phyloP scores from a whole-genome alignment of 257 asterid species.

The Lantana camara region DNA sequence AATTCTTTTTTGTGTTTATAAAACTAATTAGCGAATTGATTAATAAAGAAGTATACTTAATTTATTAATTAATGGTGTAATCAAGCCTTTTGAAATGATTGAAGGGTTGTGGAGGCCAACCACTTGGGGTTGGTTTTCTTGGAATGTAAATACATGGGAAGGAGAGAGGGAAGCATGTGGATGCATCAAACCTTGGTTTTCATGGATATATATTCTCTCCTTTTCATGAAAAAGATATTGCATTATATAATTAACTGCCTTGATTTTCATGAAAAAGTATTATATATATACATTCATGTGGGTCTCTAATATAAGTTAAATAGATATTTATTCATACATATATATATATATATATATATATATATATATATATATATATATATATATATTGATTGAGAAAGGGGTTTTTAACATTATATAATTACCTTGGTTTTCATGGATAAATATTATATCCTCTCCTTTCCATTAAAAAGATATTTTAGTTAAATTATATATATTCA shows the following conservation, averaged over 20 bases:
- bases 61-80: not conserved
- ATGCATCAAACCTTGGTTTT: constrained; percentile 28
- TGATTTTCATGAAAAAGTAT: too few relatives aligned
- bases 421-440: constrained; percentile 32
- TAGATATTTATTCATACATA: too few relatives aligned
- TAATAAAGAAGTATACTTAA: too few relatives aligned
- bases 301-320: too few relatives aligned
- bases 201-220: constrained; percentile 28
- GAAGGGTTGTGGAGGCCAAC: constrained; percentile 29
- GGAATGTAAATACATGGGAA: constrained; percentile 28
- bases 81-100: constrained; percentile 24
- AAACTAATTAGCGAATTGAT: not conserved
- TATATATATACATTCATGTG: too few relatives aligned
- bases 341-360: too few relatives aligned
- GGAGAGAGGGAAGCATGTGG: constrained; percentile 48
- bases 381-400: too few relatives aligned
- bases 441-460: constrained; percentile 29
- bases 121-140: constrained; percentile 19
- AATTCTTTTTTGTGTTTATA: too few relatives aligned
- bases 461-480: constrained; percentile 46
- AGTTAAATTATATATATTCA: too few relatives aligned
- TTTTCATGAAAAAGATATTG: constrained; percentile 42
- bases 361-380: too few relatives aligned
- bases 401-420: too few relatives aligned
- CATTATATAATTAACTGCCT: constrained; percentile 14